These are phyloP conservation scores for Pseudogymnoascus sp. DNA, from an alignment of 2,329 filamentous ascomycete genomes.

Conservation along the genomic window DNA sequence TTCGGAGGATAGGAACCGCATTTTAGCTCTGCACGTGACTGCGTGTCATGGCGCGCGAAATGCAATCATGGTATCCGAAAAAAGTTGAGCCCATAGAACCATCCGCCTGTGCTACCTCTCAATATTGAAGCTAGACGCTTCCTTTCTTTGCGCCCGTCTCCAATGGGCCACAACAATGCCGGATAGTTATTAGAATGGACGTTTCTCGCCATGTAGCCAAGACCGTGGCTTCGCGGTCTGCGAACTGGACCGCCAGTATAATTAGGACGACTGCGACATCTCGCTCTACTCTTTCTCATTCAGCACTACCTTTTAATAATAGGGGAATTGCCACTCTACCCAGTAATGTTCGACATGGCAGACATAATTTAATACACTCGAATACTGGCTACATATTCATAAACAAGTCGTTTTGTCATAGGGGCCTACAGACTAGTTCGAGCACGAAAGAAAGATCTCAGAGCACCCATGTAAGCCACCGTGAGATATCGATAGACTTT, in stretches of 20 bases:
- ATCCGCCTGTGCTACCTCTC: background rate
- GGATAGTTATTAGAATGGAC: conserved; percentile 7
- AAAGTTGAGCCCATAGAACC: background rate
- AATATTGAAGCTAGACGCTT: background rate
- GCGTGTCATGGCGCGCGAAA: background rate
- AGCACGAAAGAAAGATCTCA: background rate
- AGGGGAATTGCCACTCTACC: background rate
- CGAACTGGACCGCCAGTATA: conserved; percentile 5
- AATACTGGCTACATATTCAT: background rate
- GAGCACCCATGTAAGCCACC: background rate
- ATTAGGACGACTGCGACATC: background rate
- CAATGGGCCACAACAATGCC: background rate
- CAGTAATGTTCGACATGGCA: background rate
- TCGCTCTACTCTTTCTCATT: background rate
- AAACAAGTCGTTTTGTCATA: background rate
- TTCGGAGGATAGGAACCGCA: background rate
- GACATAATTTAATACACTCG: background rate
- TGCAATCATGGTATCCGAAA: background rate
- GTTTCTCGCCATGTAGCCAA: conserved; percentile 6
- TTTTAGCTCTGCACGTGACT: conserved; percentile 3
- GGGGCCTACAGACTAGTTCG: background rate
- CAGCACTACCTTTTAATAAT: background rate
- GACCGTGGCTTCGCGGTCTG: conserved; percentile 3
- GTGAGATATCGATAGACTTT: background rate
- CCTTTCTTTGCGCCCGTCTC: background rate